Base-by-base conservation (phyloP, 306 rosid genomes). In the Astragalus glycyphyllos region DNA sequence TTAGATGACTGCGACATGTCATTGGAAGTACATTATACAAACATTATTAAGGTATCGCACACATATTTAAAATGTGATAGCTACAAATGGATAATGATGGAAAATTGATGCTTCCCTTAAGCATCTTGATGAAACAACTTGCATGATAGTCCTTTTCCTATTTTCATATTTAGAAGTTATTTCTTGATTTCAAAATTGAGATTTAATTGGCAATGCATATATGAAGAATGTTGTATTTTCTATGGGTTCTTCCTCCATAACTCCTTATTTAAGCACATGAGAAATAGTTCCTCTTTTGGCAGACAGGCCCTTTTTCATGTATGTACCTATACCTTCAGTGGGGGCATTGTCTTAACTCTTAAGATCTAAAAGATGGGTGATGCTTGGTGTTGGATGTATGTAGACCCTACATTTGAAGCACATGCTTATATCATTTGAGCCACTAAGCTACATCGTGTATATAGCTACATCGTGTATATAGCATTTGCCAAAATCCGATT, bases 261-360 rank as follows among this genome's bases (percentile, higher is more conserved):
- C 74, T 46, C 68, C 62, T 62, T 40, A 56, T 65, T 63, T 58
- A 14, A 75, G 59, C 80, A 69, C 84, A 38, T 48, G 50, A 20
- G 15, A 48, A 68, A 23, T 10, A 59, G 81, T 71, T 44, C 59
- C 71, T 58, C 49, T 76, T 72, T 65, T 23, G 8, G 48, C 15
- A 46, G 75, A 70, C 60, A 65, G 0, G 34, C n/a, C 16, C 58
- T 48, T 71, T 51, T 14, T 26, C 31, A 26, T 26, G 31, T 26
- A 26, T 26, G 31, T 26, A 26, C 31, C 31, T 26, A 26, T 20
- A 20, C 44, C 65, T 48, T 38, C 5, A 48, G 61, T 40, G 70
- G 2, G 51, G n/a, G 17, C 20, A 31, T 16, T 68, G 60, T 60
- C 56, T 50, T 37, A 32, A 51, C 54, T 60, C 56, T 50, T 37